phyloP scores from a whole-genome alignment of 2,329 filamentous ascomycete genomes.

The Cladosporium sp. region DNA sequence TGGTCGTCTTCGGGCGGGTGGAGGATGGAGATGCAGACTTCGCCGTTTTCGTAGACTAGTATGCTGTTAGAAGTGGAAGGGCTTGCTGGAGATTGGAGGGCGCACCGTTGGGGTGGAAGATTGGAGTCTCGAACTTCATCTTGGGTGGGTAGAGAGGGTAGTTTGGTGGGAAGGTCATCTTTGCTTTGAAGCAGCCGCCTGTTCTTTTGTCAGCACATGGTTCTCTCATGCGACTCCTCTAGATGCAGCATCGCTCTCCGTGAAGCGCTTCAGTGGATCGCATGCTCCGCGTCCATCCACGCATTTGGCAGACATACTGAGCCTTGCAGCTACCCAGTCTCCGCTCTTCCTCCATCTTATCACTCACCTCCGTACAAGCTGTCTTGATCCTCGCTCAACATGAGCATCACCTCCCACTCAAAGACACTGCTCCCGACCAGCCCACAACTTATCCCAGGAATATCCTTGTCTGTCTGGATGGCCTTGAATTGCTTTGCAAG shows the following conservation, averaged over 20 bases:
- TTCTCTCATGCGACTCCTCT: background rate
- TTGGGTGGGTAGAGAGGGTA: conserved; percentile 87
- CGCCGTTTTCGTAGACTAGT: conserved; percentile 73
- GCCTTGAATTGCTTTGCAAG: conserved; percentile 85
- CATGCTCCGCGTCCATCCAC: background rate
- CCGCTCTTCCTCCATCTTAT: background rate
- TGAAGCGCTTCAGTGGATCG: background rate
- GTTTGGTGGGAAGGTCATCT: conserved; percentile 74
- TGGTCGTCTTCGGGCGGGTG: conserved; percentile 93
- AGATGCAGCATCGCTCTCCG: background rate
- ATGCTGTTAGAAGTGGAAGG: background rate
- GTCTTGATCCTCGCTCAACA: conserved; percentile 76
- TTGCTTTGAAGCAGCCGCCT: conserved; percentile 91
- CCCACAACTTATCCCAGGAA: conserved; percentile 91
- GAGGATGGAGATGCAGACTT: conserved; percentile 94
- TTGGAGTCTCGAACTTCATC: conserved; percentile 77
- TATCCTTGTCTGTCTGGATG: conserved; percentile 86
- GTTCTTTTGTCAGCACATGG: background rate
- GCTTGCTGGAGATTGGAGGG: too few species aligned
- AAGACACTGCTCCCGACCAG: conserved; percentile 84
- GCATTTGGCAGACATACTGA: background rate
- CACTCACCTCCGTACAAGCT: conserved; percentile 83
- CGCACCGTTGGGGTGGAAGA: conserved; percentile 88
- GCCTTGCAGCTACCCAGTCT: background rate
- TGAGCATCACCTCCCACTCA: conserved; percentile 98